Evolutionary conservation across 352 stramenopile species (phyloP), one percentile per base, ranked within the genome.

Genomic region (Phytophthora rubi): DNA sequence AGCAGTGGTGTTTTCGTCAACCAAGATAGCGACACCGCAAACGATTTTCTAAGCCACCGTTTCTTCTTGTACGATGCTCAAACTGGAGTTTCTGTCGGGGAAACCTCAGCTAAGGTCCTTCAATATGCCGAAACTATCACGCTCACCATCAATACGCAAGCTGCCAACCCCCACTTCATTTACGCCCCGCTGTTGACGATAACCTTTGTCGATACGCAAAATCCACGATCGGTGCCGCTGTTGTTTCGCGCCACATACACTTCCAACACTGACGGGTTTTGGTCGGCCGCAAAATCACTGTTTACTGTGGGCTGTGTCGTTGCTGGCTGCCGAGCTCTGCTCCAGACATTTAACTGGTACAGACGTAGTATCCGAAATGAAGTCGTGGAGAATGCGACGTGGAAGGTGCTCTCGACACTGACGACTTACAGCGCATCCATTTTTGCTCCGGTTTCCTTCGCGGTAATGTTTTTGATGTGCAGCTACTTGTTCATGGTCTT

Each of bases 401-500:
- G 67, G 57, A 65, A 83, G 45, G 82, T 86, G 16, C 61, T 92
- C 39, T 72, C 68, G 9, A 73, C 77, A 39, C 32, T 92, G 44
- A 33, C 76, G 35, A 79, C 62, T 6, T 85, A 72, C 26, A 42
- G 71, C n/a, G 62, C 79, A 23, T 79, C 75, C 10, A 86, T 80
- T 56, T 70, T 80, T 52, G 86, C 81, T 7, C 68, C 66, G 32
- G 75, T 76, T 37, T 77, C 62, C 30, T 89, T 90, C 51, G 12
- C 49, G 7, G 84, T 97, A 44, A 73, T 95, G 21, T 89, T 97
- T 35, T 51, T 88, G 7, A 70, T 98, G 44, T 92, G 79, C 52
- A 68, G 66, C 45, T 99, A 99, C 75, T 95, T 91, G 52, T 89
- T 98, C 47, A 57, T 98, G n/a, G 97, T 98, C 69, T 98, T 98